Evolutionary conservation across 768 basidiomycete genomes (phyloP).

Genomic region (Termitomyces sp.): DNA sequence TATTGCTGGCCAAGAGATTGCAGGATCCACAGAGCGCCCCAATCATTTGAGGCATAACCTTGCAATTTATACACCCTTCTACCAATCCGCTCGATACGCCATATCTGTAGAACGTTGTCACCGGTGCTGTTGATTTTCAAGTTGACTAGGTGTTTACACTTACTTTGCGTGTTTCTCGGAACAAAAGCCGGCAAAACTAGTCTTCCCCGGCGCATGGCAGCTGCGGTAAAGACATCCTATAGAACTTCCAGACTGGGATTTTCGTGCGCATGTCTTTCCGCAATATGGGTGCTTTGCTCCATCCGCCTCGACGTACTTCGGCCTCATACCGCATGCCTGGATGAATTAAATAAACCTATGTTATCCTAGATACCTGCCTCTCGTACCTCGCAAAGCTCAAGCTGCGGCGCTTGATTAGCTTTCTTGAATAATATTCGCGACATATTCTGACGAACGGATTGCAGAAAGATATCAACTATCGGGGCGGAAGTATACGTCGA

Average conservation of each 20-base stretch:
- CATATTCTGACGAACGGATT: background rate
- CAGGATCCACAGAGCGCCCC: constrained; percentile 47
- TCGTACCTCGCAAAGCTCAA: constrained; percentile 12
- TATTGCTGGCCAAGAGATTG: constrained; percentile 37
- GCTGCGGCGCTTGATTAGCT: background rate
- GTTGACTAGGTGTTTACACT: constrained; percentile 17
- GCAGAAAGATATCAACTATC: background rate
- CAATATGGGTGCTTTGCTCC: constrained; percentile 56
- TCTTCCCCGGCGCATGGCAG: constrained; percentile 46
- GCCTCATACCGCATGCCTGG: constrained; percentile 54
- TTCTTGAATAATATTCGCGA: background rate
- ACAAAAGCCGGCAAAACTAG: constrained; percentile 49
- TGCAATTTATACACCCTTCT: constrained; percentile 47
- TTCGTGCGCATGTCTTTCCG: constrained; percentile 55
- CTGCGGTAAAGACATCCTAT: constrained; percentile 42
- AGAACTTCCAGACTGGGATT: constrained; percentile 31
- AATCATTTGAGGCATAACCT: constrained; percentile 36
- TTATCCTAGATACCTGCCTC: background rate
- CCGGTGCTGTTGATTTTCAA: background rate
- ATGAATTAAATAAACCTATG: constrained; percentile 6
- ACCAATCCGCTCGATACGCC: constrained; percentile 45
- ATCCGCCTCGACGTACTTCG: constrained; percentile 53
- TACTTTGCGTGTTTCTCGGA: constrained; percentile 56
- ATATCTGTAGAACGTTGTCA: constrained; percentile 28
- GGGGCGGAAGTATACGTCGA: background rate